Evolutionary conservation across 2,329 filamentous ascomycete genomes (phyloP).

Genomic region (Laburnicola sp.): DNA sequence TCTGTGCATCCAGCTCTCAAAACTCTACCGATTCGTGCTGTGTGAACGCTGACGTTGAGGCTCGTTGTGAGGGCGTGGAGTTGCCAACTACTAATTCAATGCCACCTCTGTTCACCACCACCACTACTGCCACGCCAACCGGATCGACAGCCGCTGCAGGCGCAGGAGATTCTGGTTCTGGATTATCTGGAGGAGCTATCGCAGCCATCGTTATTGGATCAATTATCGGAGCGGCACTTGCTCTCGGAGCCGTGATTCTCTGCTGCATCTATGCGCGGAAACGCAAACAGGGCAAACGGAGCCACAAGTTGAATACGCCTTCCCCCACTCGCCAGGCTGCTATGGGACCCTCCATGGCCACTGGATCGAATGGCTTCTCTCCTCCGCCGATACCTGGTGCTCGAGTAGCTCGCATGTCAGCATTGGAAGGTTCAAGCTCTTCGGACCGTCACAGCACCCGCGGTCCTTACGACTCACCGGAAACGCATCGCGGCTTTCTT

Average conservation of each 20-base stretch:
- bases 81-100: slow-evolving; percentile 71
- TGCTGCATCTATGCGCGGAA: slow-evolving; percentile 63
- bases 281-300: slow-evolving; percentile 61
- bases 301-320: slow-evolving; percentile 87
- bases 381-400: slow-evolving; percentile 68
- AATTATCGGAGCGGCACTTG: slow-evolving; percentile 68
- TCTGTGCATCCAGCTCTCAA: slow-evolving; percentile 78
- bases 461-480: slow-evolving; percentile 69
- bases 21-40: slow-evolving; percentile 97
- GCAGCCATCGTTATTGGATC: slow-evolving; percentile 88
- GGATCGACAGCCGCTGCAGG: slow-evolving; percentile 30
- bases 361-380: slow-evolving; percentile 44
- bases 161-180: slow-evolving; percentile 42
- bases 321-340: slow-evolving; percentile 60
- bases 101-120: slow-evolving; percentile 61
- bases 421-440: slow-evolving; percentile 73
- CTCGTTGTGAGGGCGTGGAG: slow-evolving; percentile 72
- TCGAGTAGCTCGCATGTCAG: slow-evolving; percentile 93
- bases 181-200: slow-evolving; percentile 81
- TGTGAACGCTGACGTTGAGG: slow-evolving; percentile 74
- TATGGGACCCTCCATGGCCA: slow-evolving; percentile 45
- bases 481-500: slow-evolving; percentile 58
- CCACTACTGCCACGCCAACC: slow-evolving; percentile 61
- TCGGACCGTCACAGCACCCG: slow-evolving; percentile 50
- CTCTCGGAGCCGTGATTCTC: slow-evolving; percentile 66